Conservation (phyloP, 305 asterid genomes). For the Fraxinus velutina region DNA sequence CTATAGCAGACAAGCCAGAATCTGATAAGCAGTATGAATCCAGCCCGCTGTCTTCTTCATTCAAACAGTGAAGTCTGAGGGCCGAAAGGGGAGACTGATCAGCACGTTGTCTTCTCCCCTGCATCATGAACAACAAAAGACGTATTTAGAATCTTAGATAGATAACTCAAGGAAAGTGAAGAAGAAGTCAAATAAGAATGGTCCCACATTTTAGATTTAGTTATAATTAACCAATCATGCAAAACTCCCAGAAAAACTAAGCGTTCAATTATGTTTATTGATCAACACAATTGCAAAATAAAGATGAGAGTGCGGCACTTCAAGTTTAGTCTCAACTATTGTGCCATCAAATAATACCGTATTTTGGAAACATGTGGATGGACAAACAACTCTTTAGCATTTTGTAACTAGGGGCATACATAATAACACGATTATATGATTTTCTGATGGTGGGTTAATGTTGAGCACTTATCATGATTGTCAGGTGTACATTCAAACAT, state of each 20-base stretch:
- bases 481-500: not conserved
- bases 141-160: not conserved
- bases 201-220: constrained; percentile 1
- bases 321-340: not conserved
- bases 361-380: not conserved
- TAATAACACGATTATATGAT: not conserved
- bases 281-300: not conserved
- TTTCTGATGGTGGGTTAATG: not conserved
- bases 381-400: not conserved
- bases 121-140: constrained; percentile 15
- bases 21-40: constrained; percentile 63
- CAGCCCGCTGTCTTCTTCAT: constrained; percentile 40
- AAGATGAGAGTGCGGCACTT: not conserved
- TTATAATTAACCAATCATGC: not conserved
- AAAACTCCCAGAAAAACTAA: not conserved
- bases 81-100: constrained; percentile 33
- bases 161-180: constrained; percentile 9
- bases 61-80: constrained; percentile 36
- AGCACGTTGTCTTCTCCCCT: constrained; percentile 55
- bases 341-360: not conserved
- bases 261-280: not conserved
- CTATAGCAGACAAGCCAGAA: constrained; percentile 65
- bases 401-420: not conserved
- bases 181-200: constrained; percentile 2
- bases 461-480: not conserved